Percentiles rank a stretch among this genome's conserved stretches.
phyloP scores from a whole-genome alignment of 768 basidiomycete genomes.

The Cubamyces sp. region DNA sequence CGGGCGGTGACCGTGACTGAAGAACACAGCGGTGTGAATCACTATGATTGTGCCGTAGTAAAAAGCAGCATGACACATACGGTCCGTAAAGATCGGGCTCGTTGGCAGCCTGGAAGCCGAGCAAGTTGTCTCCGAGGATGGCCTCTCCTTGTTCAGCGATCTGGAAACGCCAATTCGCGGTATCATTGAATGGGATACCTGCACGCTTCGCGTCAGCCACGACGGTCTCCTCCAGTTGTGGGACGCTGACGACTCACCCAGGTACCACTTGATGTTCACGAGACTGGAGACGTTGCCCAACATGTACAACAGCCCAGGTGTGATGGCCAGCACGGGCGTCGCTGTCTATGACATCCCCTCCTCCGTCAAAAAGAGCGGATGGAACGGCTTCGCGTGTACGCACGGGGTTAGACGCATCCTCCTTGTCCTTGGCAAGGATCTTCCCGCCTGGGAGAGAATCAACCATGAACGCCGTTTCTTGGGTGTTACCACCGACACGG shows the following conservation, averaged over 20 bases:
- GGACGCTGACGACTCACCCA: constrained; percentile 32
- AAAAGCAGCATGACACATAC: constrained; percentile 11
- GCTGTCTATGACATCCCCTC: constrained; percentile 41
- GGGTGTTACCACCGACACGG: constrained; percentile 80
- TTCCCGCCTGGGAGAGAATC: constrained; percentile 49
- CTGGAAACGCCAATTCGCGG: constrained; percentile 51
- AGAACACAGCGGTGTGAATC: background rate
- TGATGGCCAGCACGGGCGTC: constrained; percentile 54
- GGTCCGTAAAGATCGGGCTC: constrained; percentile 77
- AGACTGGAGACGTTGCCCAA: constrained; percentile 49
- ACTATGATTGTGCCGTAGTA: background rate
- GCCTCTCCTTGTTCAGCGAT: constrained; percentile 61
- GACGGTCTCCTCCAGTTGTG: constrained; percentile 34
- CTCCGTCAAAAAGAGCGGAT: too few relatives aligned
- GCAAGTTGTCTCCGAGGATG: constrained; percentile 65
- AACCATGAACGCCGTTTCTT: constrained; percentile 63
- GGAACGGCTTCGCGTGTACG: background rate
- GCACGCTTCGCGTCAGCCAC: constrained; percentile 29
- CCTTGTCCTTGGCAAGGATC: constrained; percentile 54
- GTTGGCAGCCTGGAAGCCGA: constrained; percentile 73
- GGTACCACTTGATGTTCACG: constrained; percentile 51
- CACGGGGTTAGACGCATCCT: constrained; percentile 39
- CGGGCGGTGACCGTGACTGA: constrained; percentile 42
- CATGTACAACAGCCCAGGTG: constrained; percentile 60
- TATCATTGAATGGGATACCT: constrained; percentile 71